Percentiles rank a stretch among this genome's conserved stretches.
Conservation (phyloP, 1,284 basidiomycete genomes). For the Pyrrhoderma lamaoense region DNA sequence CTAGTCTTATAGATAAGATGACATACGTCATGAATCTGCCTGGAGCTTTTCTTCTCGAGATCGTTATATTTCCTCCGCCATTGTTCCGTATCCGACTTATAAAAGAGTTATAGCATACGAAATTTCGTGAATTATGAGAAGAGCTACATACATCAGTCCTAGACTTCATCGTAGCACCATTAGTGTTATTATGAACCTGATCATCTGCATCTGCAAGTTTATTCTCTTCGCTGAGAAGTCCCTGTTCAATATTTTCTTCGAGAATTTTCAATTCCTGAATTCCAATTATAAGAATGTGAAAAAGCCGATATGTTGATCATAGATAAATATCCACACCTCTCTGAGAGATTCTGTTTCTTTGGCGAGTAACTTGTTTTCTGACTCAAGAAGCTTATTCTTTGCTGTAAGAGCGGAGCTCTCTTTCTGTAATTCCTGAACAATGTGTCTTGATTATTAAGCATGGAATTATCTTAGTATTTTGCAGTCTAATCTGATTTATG, state of each 20-base stretch:
- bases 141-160: constrained; percentile 44
- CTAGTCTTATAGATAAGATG: not conserved
- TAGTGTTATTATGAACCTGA: constrained; percentile 18
- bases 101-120: not conserved
- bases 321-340: constrained; percentile 36
- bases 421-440: constrained; percentile 81
- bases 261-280: constrained; percentile 62
- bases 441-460: constrained; percentile 46
- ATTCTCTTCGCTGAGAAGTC: constrained; percentile 44
- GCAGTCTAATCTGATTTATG: too few species aligned
- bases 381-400: constrained; percentile 62
- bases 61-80: constrained; percentile 62
- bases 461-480: constrained; percentile 9
- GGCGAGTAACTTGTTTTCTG: constrained; percentile 67
- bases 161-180: constrained; percentile 30
- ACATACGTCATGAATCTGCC: constrained; percentile 64
- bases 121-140: not conserved
- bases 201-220: constrained; percentile 31
- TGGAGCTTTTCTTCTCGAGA: constrained; percentile 63
- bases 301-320: not conserved
- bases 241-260: constrained; percentile 70
- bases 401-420: constrained; percentile 65
- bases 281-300: constrained; percentile 4
- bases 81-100: constrained; percentile 59
- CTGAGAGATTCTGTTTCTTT: constrained; percentile 75